Base-by-base conservation (phyloP, 306 rosid species). In the Rubus parviflorus region DNA sequence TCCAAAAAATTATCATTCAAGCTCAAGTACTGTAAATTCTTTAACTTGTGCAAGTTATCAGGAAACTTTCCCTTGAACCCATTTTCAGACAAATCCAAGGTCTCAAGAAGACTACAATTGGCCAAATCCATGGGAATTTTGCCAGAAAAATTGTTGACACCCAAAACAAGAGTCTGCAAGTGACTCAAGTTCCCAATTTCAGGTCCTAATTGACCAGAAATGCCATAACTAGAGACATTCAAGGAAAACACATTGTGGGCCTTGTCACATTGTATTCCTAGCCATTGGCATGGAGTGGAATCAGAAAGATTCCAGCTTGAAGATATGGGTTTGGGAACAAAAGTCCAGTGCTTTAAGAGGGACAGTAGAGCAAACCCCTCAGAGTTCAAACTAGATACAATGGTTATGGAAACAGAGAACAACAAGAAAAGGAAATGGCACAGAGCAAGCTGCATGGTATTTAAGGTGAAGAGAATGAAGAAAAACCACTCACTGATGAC, bases 241-340 rank as follows among this genome's bases (percentile, higher is more conserved):
- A 94, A 87, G 78, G 88, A 72, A 61, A 86, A 9, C 3, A 92
- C 88, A 76, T 70, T 68, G 72, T 76, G 77, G 68, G 77, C 38
- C 56, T n/a, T 69, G 86, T 88, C 85, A 54, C 98, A 92, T 11
- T 72, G 37, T 25, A 94, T 74, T 73, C 97, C 98, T 0, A 38
- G 72, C 98, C 98, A 94, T 7, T 88, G 84, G 70, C 98, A 94
- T 20, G 97, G 95, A 58, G 87, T 85, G 76, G 91, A 84, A 83
- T 88, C 77, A 56, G 90, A 89, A 16, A 80, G 75, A 73, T 74
- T 76, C 98, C 98, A 94, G 65, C 80, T 72, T 7, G 91, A 85
- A 53, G 58, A 78, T 4, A 90, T 70, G 77, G 83, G 58, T 61
- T 85, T 38, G 65, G 90, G 89, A 48, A 85, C 69, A 7, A 20